phyloP scores from a whole-genome alignment of 306 rosid genomes.

The Vachellia pachyceras region DNA sequence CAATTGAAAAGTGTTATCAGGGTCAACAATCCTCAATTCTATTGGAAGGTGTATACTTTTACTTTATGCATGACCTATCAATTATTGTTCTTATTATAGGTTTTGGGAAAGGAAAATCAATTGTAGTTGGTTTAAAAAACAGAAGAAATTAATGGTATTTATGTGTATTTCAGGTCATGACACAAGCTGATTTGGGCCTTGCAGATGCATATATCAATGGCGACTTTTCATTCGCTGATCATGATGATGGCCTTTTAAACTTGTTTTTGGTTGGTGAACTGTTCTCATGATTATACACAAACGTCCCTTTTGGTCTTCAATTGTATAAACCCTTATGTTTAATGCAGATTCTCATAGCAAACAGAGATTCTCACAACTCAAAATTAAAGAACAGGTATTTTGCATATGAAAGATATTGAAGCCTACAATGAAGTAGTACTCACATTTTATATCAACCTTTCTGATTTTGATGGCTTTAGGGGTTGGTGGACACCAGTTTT shows the following conservation, averaged over 20 bases:
- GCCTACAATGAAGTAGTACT: neutral
- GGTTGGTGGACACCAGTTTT: slow-evolving; percentile 97
- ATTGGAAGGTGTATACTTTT: slow-evolving; percentile 78
- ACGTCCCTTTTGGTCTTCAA: slow-evolving; percentile 11
- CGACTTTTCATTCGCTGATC: slow-evolving; percentile 74
- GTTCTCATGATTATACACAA: neutral
- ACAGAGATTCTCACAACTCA: slow-evolving; percentile 64
- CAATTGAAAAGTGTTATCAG: slow-evolving; percentile 53
- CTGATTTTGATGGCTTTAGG: slow-evolving; percentile 44
- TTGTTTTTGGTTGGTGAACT: slow-evolving; percentile 60
- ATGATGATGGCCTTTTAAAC: slow-evolving; percentile 73
- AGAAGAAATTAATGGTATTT: neutral
- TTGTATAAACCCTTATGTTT: slow-evolving; percentile 6
- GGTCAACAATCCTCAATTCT: slow-evolving; percentile 80
- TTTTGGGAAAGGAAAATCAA: neutral
- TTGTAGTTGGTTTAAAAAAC: neutral
- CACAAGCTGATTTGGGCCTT: slow-evolving; percentile 93
- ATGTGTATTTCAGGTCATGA: slow-evolving; percentile 61
- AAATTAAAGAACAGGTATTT: slow-evolving; percentile 60
- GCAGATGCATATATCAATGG: slow-evolving; percentile 89
- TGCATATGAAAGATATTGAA: slow-evolving; percentile 6
- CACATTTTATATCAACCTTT: slow-evolving; percentile 17
- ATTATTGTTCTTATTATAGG: too few relatives aligned
- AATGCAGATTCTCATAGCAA: slow-evolving; percentile 81
- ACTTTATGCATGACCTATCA: neutral